Evolutionary conservation across 345 rosid species (phyloP).

Genomic region (Pistacia vera): DNA sequence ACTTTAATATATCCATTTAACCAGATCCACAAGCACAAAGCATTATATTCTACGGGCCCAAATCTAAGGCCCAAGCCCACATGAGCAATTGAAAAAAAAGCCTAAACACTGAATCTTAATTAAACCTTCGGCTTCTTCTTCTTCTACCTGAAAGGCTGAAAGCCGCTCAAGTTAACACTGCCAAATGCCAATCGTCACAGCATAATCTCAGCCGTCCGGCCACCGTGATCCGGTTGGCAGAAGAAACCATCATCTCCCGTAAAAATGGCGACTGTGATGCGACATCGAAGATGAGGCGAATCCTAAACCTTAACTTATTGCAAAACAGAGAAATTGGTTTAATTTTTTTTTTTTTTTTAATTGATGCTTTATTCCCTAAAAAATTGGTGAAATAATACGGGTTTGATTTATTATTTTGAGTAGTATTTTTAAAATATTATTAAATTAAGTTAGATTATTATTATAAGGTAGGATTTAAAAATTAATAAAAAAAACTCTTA

Average conservation of each 20-base stretch:
- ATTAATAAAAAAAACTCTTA: no score
- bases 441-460: no score
- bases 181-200: background rate
- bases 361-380: background rate
- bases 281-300: slow-evolving; percentile 90
- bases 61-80: background rate
- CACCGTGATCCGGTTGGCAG: background rate
- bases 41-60: background rate
- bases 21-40: no score
- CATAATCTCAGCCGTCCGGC: background rate
- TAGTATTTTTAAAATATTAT: no score
- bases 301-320: background rate
- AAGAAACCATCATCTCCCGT: slow-evolving; percentile 5
- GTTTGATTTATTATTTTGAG: no score
- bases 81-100: background rate
- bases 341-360: background rate
- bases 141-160: background rate
- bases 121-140: background rate
- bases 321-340: background rate
- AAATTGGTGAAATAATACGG: background rate
- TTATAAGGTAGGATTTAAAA: no score
- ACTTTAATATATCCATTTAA: no score
- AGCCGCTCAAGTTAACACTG: background rate
- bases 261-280: slow-evolving; percentile 82
- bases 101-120: background rate